Base-by-base conservation (phyloP, 257 asterid genomes). In the Galeopsis tetrahit region DNA sequence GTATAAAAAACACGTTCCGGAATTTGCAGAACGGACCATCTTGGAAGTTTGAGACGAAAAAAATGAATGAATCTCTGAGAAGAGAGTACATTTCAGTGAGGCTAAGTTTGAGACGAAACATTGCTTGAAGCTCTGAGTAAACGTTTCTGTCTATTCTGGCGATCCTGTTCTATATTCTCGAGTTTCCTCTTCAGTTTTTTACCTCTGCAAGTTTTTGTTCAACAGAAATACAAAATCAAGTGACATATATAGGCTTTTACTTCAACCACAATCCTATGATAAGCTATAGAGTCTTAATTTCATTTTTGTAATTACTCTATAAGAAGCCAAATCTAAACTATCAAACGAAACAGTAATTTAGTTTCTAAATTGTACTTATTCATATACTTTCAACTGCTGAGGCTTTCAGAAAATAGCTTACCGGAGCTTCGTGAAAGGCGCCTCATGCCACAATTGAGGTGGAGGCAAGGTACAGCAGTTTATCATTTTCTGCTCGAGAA, bases 401-500 rank as follows among this genome's bases (percentile, higher is more conserved):
- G 49, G 32, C 7, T 11, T 34, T 60, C 35, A 21, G 28, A 21
- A 21, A 21, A 21, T 21, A 21, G 28, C 28, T 21, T 21, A 21
- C 28, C 28, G 28, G 28, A 21, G 28, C 28, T 21, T 21, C 28
- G 28, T 21, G 28, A 21, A 21, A 21, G 28, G 28, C 28, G 1
- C 74, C 82, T 83, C 84, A 64, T 85, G 88, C 89, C 91, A 82
- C 70, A 79, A 43, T 51, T 53, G 2, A 39, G 80, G 84, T 65
- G 81, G 80, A 66, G 79, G 84, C 28, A 21, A 21, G 28, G 28
- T 21, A 21, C 28, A 21, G 28, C 28, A 21, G 28, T 21, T 21
- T 21, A 21, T 21, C 28, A 21, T 68, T 48, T 56, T 10, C 89
- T 88, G 85, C 38, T 33, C 36, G 8, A 63, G 49, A 76, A 28